These are phyloP conservation scores for Termitomyces sp. DNA, from an alignment of 768 basidiomycete genomes.

Conservation along the genomic window DNA sequence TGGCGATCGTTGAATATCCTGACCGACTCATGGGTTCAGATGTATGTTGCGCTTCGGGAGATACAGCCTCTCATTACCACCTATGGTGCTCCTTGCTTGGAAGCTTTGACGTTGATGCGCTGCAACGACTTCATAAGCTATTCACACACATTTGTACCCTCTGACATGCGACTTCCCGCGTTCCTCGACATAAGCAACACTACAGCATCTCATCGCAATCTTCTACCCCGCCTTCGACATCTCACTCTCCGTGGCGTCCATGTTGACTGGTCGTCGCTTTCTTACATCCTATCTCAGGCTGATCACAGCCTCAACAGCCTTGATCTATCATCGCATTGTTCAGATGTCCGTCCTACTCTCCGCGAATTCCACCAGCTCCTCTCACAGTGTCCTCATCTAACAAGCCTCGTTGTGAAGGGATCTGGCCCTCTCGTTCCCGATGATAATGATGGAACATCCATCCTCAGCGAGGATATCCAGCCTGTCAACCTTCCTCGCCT, in stretches of 20 bases:
- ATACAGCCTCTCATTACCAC: constrained; percentile 39
- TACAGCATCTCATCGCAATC: constrained; percentile 16
- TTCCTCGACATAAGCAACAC: constrained; percentile 31
- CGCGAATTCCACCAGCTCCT: constrained; percentile 45
- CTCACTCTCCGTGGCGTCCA: constrained; percentile 59
- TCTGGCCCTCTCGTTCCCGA: constrained; percentile 41
- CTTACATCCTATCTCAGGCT: constrained; percentile 37
- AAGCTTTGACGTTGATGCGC: constrained; percentile 54
- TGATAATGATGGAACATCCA: constrained; percentile 16
- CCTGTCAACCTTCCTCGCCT: constrained; percentile 39
- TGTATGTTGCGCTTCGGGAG: constrained; percentile 48
- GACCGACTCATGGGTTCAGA: constrained; percentile 58
- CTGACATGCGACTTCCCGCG: constrained; percentile 31
- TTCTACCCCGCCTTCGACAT: constrained; percentile 45
- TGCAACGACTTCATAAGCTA: constrained; percentile 58
- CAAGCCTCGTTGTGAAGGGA: constrained; percentile 43
- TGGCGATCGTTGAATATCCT: constrained; percentile 55
- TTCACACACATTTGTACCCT: constrained; percentile 42
- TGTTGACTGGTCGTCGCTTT: constrained; percentile 48
- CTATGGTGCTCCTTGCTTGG: constrained; percentile 40
- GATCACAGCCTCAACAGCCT: constrained; percentile 36
- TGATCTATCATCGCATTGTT: constrained; percentile 51
- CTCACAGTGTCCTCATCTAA: constrained; percentile 36
- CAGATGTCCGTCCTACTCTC: constrained; percentile 52
- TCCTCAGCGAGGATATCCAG: constrained; percentile 21